phyloP scores from a whole-genome alignment of 2,329 filamentous ascomycete genomes.

The Lasiodiplodia sp. region DNA sequence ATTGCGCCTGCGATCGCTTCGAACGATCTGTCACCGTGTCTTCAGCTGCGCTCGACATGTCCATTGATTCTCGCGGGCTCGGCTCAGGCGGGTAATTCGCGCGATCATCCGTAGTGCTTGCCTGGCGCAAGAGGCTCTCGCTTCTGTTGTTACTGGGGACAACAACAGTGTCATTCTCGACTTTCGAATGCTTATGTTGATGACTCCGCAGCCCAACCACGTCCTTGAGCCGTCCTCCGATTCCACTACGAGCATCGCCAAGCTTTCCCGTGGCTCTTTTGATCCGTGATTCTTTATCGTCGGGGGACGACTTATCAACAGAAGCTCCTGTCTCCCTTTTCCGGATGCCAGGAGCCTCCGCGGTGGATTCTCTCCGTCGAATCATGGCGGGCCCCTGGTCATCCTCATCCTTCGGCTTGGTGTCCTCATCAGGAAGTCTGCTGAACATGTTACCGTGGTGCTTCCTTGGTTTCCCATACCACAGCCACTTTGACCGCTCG shows the following conservation, averaged over 20 bases:
- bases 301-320: conserved; percentile 19
- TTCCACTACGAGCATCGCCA: conserved; percentile 80
- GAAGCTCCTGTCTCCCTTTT: conserved; percentile 39
- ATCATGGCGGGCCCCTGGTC: conserved; percentile 55
- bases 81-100: conserved; percentile 12
- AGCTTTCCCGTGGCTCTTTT: conserved; percentile 82
- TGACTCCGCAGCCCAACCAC: conserved; percentile 69
- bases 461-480: conserved; percentile 87
- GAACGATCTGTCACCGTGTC: conserved; percentile 1
- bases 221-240: conserved; percentile 81
- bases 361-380: conserved; percentile 59
- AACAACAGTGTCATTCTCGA: conserved; percentile 45
- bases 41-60: conserved; percentile 27
- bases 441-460: conserved; percentile 49
- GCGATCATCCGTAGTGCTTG: conserved; percentile 9
- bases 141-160: conserved; percentile 15
- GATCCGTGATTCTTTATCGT: conserved; percentile 51
- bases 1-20: conserved; percentile 10
- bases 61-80: conserved; percentile 24
- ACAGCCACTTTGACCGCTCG: conserved; percentile 89
- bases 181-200: conserved; percentile 48
- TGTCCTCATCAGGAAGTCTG: conserved; percentile 46
- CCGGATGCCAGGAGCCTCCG: conserved; percentile 37
- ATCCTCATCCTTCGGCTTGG: conserved; percentile 56
- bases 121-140: not conserved